Evolutionary conservation across 2,329 filamentous ascomycete species (phyloP), one percentile per base, ranked within the genome.

Genomic region (Neofusicoccum ribis): DNA sequence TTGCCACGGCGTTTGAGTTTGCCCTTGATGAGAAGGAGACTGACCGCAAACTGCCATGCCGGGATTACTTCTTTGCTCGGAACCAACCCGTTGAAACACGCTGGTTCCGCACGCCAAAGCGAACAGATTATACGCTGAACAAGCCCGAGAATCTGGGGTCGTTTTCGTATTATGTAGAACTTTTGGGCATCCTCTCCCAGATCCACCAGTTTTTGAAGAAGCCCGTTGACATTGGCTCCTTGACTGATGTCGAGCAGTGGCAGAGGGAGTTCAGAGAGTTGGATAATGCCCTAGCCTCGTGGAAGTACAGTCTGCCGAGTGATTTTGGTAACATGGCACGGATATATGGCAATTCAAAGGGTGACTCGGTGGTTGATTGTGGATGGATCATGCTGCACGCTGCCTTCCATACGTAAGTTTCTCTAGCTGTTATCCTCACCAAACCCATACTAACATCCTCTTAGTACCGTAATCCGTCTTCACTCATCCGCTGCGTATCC

Each of bases 401-500:
- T 4, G 93, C 92, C 0, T 96, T 93, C 72, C 91, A 96, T 76
- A 96, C 92, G 83, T 87, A 76, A 81, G 84, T 80, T 12, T 47
- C 2, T 11, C 11, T 9, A 36, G 14, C 36, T 8, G 37, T 44
- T 5, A 12, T 9, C 20, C 15, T 41, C 17, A 1, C n/a, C 44
- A 41, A 23, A 6, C 17, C 41, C 43, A 9, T 20, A 39, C 27
- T 47, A 31, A 36, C 31, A 15, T n/a, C 41, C 50, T 1, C 27
- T 20, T 52, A 87, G 85, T 0, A 91, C 93, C 51, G 89, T 96
- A 8, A 96, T 97, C 70, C 88, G 93, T 41, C 84, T 97, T 27
- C 93, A 97, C 79, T 97, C 93, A 0, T 96, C 92, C 1, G 92
- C 93, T 5, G 93, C 93, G 1, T 97, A 97, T 76, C 93, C 93